phyloP scores from a whole-genome alignment of 768 basidiomycete species.

The Boletus rubroflammeus region DNA sequence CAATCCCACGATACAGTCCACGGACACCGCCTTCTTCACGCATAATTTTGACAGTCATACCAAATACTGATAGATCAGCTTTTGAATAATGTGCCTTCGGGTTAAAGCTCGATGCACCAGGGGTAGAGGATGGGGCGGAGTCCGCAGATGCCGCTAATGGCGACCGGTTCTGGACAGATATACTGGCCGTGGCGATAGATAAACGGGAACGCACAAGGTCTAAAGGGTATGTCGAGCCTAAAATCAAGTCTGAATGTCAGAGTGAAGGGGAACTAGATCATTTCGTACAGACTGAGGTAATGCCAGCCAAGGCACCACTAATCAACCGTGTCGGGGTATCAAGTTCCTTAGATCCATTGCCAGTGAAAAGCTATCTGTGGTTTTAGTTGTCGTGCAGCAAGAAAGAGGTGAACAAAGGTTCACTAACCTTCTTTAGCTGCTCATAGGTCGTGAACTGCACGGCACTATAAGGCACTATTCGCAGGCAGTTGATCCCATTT shows the following conservation, averaged over 20 bases:
- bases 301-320: constrained; percentile 88
- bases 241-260: constrained; percentile 8
- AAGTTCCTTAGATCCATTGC: constrained; percentile 64
- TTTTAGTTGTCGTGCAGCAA: constrained; percentile 28
- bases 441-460: constrained; percentile 90
- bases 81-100: constrained; percentile 39
- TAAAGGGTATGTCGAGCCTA: constrained; percentile 86
- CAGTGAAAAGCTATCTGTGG: constrained; percentile 58
- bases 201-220: constrained; percentile 91
- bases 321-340: constrained; percentile 86
- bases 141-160: constrained; percentile 18
- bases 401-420: not conserved
- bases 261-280: constrained; percentile 3
- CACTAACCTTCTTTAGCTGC: constrained; percentile 75
- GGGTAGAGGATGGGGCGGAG: constrained; percentile 32
- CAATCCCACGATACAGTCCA: constrained; percentile 81
- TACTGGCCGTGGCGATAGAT: constrained; percentile 89
- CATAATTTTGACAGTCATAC: constrained; percentile 90
- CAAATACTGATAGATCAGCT: constrained; percentile 67
- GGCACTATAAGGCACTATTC: constrained; percentile 91
- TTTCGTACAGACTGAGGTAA: constrained; percentile 86
- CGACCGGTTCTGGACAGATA: constrained; percentile 38
- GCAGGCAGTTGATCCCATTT: constrained; percentile 85
- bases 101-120: constrained; percentile 46
- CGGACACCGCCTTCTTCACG: constrained; percentile 88